Evolutionary conservation across 2,329 filamentous ascomycete species (phyloP).

Genomic region (Exophiala calicioides): DNA sequence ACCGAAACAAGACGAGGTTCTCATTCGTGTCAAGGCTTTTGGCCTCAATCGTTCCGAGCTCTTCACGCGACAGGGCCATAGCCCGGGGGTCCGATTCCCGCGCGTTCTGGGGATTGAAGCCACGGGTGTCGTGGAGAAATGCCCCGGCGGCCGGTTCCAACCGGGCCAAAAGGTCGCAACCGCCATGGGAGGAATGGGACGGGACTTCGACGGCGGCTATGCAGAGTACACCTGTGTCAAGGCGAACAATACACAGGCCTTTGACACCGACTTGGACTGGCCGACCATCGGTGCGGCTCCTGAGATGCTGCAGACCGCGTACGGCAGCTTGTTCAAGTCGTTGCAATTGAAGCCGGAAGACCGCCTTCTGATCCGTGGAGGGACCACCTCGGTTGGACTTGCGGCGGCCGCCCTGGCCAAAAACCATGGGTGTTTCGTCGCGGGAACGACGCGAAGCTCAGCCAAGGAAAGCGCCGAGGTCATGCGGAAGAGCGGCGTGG

Average conservation of each 20-base stretch:
- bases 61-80: constrained; percentile 50
- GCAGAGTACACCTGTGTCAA: constrained; percentile 52
- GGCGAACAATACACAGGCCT: constrained; percentile 41
- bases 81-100: constrained; percentile 44
- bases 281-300: constrained; percentile 49
- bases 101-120: constrained; percentile 53
- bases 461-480: constrained; percentile 37
- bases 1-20: constrained; percentile 41
- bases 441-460: constrained; percentile 43
- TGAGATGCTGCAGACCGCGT: constrained; percentile 56
- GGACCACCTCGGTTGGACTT: constrained; percentile 51
- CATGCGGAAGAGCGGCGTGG: constrained; percentile 43
- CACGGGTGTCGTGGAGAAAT: constrained; percentile 43
- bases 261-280: constrained; percentile 42
- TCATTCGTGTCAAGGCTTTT: constrained; percentile 47
- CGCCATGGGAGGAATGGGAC: constrained; percentile 53
- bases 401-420: constrained; percentile 51
- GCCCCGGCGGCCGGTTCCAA: constrained; percentile 38
- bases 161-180: constrained; percentile 48
- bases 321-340: constrained; percentile 45
- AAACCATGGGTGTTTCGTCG: constrained; percentile 42
- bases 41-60: constrained; percentile 52
- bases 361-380: constrained; percentile 51
- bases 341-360: constrained; percentile 45
- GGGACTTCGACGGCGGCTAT: constrained; percentile 52